phyloP scores from a whole-genome alignment of 495 filamentous ascomycete genomes.

The Aspergillus baeticus region DNA sequence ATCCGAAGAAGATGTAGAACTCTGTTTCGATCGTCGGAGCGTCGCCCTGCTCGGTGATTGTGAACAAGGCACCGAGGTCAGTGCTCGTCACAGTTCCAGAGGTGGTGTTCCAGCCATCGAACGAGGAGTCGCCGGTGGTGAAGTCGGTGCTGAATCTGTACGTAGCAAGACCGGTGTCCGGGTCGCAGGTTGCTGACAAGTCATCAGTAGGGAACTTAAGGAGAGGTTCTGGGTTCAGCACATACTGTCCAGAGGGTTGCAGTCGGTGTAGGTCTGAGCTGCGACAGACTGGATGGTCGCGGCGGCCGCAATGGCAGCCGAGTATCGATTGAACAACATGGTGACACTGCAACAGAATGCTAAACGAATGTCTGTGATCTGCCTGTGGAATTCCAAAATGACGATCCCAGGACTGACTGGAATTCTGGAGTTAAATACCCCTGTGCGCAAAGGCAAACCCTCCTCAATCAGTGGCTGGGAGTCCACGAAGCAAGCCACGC shows the following conservation, averaged over 20 bases:
- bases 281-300: neutral
- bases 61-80: slow-evolving; percentile 64
- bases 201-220: neutral
- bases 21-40: slow-evolving; percentile 71
- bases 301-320: slow-evolving; percentile 4
- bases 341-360: neutral
- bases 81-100: slow-evolving; percentile 50
- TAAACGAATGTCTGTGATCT: too few relatives aligned
- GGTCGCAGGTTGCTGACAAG: slow-evolving; percentile 50
- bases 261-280: slow-evolving; percentile 43
- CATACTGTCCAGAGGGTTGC: slow-evolving; percentile 37
- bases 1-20: slow-evolving; percentile 79
- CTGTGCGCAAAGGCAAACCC: too few relatives aligned
- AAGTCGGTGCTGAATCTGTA: slow-evolving; percentile 63
- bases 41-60: slow-evolving; percentile 66
- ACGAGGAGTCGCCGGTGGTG: slow-evolving; percentile 47
- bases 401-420: too few relatives aligned
- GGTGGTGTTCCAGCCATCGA: slow-evolving; percentile 59
- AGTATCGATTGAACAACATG: slow-evolving; percentile 2
- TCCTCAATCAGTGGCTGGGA: neutral
- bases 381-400: too few relatives aligned
- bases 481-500: neutral
- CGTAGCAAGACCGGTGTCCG: slow-evolving; percentile 62
- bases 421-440: too few relatives aligned
- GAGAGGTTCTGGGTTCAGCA: neutral